A percentile compares a stretch with the other conserved stretches of the same genome.
Evolutionary conservation across 148 eudicot species (phyloP).

Genomic region (Mesembryanthemum crystallinum): DNA sequence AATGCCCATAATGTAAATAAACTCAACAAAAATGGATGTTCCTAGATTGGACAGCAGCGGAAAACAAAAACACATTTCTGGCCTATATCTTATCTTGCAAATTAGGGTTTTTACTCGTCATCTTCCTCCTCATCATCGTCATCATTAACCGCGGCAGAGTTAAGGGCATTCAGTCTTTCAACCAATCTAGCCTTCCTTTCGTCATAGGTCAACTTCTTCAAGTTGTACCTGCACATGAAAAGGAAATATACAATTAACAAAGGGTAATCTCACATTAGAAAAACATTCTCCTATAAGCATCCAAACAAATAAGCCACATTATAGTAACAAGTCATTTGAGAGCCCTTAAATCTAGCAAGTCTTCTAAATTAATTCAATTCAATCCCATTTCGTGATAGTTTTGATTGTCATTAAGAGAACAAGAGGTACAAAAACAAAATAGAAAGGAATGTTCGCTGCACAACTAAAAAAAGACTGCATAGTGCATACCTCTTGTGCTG

Average conservation of each 20-base stretch:
- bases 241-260: no score
- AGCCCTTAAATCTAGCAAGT: no score
- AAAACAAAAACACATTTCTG: conserved; percentile 16
- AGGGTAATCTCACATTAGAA: no score
- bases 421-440: no score
- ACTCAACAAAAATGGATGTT: conserved; percentile 27
- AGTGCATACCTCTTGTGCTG: conserved; percentile 59
- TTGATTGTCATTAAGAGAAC: no score
- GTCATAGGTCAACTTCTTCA: conserved; percentile 75
- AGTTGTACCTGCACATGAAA: conserved; percentile 46
- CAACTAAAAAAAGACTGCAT: no score
- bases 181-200: conserved; percentile 69
- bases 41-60: conserved; percentile 17
- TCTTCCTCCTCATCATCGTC: conserved; percentile 57
- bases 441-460: no score
- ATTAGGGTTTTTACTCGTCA: conserved; percentile 26
- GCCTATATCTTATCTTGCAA: conserved; percentile 5
- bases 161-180: conserved; percentile 63
- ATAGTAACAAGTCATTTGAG: no score
- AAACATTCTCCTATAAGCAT: no score
- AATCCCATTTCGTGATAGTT: no score
- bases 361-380: no score
- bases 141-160: conserved; percentile 49
- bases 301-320: no score
- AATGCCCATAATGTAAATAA: conserved; percentile 18